Base-by-base conservation (phyloP, 768 basidiomycete genomes). In the Lentinula boryana region DNA sequence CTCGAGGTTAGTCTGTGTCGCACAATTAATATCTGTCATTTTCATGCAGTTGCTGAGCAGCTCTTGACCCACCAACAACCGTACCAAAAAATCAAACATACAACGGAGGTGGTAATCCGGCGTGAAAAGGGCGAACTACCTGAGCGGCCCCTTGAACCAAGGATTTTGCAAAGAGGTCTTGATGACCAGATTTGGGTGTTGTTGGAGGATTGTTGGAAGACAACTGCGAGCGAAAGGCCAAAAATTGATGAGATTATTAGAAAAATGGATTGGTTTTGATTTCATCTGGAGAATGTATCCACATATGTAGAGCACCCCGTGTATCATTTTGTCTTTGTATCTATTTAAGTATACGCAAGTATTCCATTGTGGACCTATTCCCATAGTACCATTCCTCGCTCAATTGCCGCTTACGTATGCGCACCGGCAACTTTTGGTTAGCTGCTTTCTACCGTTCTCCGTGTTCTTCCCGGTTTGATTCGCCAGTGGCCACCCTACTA, bases 61-160 rank as follows among this genome's bases (percentile, higher is more conserved):
- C 65, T 84, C 0, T 66, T 83, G 68, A 84, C 83, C 0, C 82
- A 83, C 61, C 68, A 76, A n/a, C 78, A 78, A 63, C 84, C 84
- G 4, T 85, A 78, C 70, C 64, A 66, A n/a, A 72, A 76, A 32
- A 75, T 84, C 61, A 80, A 75, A 63, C 79, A 79, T 63, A 79
- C 81, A 10, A 78, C 82, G 3, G 76, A 82, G 52, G 83, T 83
- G 21, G 74, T 81, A n/a, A 74, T 79, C 44, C 71, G 72, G 54
- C 74, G 78, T 38, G 71, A 76, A 21, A 60, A 64, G 5, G 78
- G 80, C n/a, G 72, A 75, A 57, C 74, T 73, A 49, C 83, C 82
- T 4, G 69, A 66, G 35, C 72, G 78, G 38, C 82, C 82, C 1
- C 63, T 56, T 4, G 74, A 77, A 43, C 57, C 67, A 2, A 68